Conservation (phyloP, 768 basidiomycete genomes). For the Podaxis mareebaensis region DNA sequence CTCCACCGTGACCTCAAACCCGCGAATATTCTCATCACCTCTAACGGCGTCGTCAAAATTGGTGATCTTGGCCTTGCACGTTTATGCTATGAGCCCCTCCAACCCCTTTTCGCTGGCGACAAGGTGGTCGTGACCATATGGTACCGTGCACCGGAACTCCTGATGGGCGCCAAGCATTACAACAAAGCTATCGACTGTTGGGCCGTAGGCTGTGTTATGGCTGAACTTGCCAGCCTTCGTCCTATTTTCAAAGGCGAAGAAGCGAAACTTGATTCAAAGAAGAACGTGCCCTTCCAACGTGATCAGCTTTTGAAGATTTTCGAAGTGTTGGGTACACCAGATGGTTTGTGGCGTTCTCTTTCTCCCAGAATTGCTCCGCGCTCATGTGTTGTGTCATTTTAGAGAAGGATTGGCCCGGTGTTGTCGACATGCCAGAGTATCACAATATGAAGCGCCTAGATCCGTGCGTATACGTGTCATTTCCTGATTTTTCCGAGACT, state of each 20-base stretch:
- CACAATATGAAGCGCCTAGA: conserved; percentile 80
- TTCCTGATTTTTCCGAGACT: background rate
- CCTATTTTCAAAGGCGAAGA: conserved; percentile 99
- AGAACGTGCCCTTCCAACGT: conserved; percentile 95
- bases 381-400: conserved; percentile 13
- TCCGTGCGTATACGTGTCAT: conserved; percentile 42
- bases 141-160: conserved; percentile 96
- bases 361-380: background rate
- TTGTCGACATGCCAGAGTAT: conserved; percentile 87
- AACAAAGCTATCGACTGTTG: conserved; percentile 96
- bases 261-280: conserved; percentile 95
- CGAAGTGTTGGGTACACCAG: conserved; percentile 88
- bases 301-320: conserved; percentile 97
- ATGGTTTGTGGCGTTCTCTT: conserved; percentile 51
- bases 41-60: conserved; percentile 89
- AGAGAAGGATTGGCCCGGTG: conserved; percentile 89
- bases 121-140: conserved; percentile 99
- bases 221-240: conserved; percentile 87
- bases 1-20: conserved; percentile 98
- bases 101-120: conserved; percentile 89
- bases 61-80: conserved; percentile 97
- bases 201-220: conserved; percentile 98
- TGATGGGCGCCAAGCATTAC: conserved; percentile 97
- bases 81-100: conserved; percentile 87
- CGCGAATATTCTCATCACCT: conserved; percentile 95